A percentile compares a stretch with the other conserved stretches of the same genome.
These are phyloP conservation scores for Penicillium angulare DNA, from an alignment of 495 filamentous ascomycete species.

Conservation along the genomic window DNA sequence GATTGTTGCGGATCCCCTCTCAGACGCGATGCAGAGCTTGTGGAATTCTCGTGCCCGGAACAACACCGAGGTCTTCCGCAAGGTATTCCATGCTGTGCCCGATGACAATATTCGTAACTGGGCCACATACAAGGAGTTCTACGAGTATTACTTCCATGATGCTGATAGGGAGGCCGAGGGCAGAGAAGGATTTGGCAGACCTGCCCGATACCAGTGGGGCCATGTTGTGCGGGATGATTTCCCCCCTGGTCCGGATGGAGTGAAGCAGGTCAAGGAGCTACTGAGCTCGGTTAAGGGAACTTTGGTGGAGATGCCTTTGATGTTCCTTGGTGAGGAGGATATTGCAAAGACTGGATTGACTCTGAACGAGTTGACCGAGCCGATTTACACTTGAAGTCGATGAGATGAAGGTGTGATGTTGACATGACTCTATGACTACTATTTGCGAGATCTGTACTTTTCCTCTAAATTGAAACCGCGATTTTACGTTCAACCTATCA, in stretches of 20 bases:
- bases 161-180: slow-evolving; percentile 46
- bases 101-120: slow-evolving; percentile 78
- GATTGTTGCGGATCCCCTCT: slow-evolving; percentile 73
- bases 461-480: slow-evolving; percentile 7
- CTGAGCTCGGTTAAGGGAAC: slow-evolving; percentile 73
- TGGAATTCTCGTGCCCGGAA: slow-evolving; percentile 72
- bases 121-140: slow-evolving; percentile 84
- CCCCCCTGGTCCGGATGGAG: slow-evolving; percentile 55
- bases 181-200: slow-evolving; percentile 36
- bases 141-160: slow-evolving; percentile 67
- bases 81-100: slow-evolving; percentile 86
- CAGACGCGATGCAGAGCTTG: slow-evolving; percentile 60
- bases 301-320: slow-evolving; percentile 88
- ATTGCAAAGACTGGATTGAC: slow-evolving; percentile 81
- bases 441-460: neutral
- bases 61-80: slow-evolving; percentile 84
- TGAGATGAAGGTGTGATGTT: slow-evolving; percentile 3
- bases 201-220: slow-evolving; percentile 64
- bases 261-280: slow-evolving; percentile 76
- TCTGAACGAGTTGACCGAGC: slow-evolving; percentile 78
- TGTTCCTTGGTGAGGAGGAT: slow-evolving; percentile 84
- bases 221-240: slow-evolving; percentile 87
- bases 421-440: slow-evolving; percentile 2
- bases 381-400: slow-evolving; percentile 68
- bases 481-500: no score